These are phyloP conservation scores for Phytophthora macrochlamydospora DNA, from an alignment of 352 stramenopile species.

Conservation along the genomic window DNA sequence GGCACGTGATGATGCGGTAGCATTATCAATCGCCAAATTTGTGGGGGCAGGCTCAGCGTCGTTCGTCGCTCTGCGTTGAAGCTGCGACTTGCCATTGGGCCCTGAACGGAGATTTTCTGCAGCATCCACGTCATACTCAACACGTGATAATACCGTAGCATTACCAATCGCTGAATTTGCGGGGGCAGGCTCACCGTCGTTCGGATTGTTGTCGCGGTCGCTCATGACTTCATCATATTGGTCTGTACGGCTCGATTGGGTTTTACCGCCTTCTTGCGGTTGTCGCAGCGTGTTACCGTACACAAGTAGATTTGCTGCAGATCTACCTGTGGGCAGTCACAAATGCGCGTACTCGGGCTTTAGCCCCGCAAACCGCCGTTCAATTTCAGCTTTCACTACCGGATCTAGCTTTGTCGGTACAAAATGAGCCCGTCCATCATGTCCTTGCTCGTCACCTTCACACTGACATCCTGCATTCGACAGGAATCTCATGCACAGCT, in stretches of 20 bases:
- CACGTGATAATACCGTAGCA: background rate
- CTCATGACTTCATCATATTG: no score
- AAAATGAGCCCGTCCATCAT: constrained; percentile 5
- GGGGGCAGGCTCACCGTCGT: background rate
- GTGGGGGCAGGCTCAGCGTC: no score
- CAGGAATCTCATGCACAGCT: constrained; percentile 3
- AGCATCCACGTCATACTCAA: no score
- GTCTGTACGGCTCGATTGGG: no score
- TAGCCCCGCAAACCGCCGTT: background rate
- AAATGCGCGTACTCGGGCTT: background rate
- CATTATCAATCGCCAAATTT: no score
- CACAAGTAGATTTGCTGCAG: background rate
- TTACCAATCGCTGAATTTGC: background rate
- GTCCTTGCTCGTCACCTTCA: background rate
- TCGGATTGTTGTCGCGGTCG: background rate
- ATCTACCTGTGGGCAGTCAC: background rate
- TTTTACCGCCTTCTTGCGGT: background rate
- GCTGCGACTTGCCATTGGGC: no score
- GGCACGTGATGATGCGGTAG: no score
- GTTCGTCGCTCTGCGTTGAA: no score
- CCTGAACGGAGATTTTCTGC: no score
- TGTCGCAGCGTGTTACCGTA: background rate
- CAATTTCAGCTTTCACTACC: constrained; percentile 4
- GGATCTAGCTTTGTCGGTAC: background rate
- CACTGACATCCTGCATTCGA: background rate